Percentiles rank a stretch among this genome's conserved stretches.
phyloP scores from a whole-genome alignment of 2,329 filamentous ascomycete genomes.

The Claviceps africana region DNA sequence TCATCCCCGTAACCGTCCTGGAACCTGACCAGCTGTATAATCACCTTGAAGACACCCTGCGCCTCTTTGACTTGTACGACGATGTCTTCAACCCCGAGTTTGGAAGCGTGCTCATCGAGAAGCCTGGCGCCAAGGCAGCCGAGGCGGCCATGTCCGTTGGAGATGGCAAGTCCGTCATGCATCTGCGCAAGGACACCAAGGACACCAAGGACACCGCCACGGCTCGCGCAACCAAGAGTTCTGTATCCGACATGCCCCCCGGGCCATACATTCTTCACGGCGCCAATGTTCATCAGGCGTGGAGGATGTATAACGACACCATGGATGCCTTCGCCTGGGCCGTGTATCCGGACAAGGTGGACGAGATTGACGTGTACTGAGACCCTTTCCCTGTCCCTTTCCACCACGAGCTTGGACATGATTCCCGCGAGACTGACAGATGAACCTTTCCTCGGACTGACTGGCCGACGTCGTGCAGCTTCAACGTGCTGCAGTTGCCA shows the following conservation, averaged over 20 bases:
- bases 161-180: constrained; percentile 1
- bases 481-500: constrained; percentile 1
- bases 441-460: neutral
- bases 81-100: constrained; percentile 27
- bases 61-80: constrained; percentile 20
- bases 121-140: constrained; percentile 14
- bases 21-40: constrained; percentile 23
- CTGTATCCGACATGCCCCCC: constrained; percentile 18
- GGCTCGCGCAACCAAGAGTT: constrained; percentile 6
- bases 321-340: constrained; percentile 23
- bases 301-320: constrained; percentile 26
- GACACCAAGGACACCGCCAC: constrained; percentile 7
- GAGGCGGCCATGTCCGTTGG: neutral
- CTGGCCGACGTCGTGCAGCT: neutral
- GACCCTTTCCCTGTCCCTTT: neutral
- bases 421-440: neutral
- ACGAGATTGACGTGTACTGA: constrained; percentile 2
- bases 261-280: constrained; percentile 28
- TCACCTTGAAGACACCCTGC: constrained; percentile 21
- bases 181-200: constrained; percentile 10
- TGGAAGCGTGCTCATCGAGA: constrained; percentile 24
- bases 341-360: constrained; percentile 20
- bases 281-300: constrained; percentile 26
- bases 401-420: neutral
- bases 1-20: constrained; percentile 27